These are phyloP conservation scores for Fusarium oxysporum DNA, from an alignment of 2,329 filamentous ascomycete genomes.

Conservation along the genomic window DNA sequence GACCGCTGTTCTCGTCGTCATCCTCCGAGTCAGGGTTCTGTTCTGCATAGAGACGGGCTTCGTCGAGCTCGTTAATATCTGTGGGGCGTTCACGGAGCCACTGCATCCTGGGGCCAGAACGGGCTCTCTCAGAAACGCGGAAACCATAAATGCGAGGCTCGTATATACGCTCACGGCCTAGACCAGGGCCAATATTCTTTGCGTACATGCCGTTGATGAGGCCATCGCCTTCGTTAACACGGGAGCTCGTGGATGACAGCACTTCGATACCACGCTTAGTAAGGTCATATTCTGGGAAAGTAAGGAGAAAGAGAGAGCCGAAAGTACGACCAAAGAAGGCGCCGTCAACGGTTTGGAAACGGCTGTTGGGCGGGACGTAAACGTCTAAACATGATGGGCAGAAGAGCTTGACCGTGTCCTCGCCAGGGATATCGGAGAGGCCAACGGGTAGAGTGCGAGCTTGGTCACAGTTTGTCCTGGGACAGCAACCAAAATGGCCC, in stretches of 20 bases:
- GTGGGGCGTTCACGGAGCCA: slow-evolving; percentile 90
- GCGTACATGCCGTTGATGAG: slow-evolving; percentile 88
- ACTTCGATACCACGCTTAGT: slow-evolving; percentile 75
- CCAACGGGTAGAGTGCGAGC: slow-evolving; percentile 93
- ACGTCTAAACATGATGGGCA: slow-evolving; percentile 97
- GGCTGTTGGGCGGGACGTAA: slow-evolving; percentile 95
- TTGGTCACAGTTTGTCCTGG: slow-evolving; percentile 91
- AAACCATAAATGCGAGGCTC: slow-evolving; percentile 98
- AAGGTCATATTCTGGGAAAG: slow-evolving; percentile 95
- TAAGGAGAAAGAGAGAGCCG: slow-evolving; percentile 96
- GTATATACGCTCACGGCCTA: slow-evolving; percentile 87
- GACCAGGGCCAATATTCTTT: slow-evolving; percentile 87
- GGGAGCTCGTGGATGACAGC: slow-evolving; percentile 55
- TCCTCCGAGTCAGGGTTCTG: slow-evolving; percentile 69
- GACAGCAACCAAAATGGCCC: slow-evolving; percentile 94
- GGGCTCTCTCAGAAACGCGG: slow-evolving; percentile 88
- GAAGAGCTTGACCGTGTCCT: slow-evolving; percentile 98
- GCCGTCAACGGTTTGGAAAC: slow-evolving; percentile 96
- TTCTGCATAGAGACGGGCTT: slow-evolving; percentile 69
- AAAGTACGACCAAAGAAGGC: slow-evolving; percentile 99
- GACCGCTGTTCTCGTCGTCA: slow-evolving; percentile 63
- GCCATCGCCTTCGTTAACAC: slow-evolving; percentile 56
- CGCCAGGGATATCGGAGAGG: slow-evolving; percentile 91
- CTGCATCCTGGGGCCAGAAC: slow-evolving; percentile 93
- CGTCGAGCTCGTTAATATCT: slow-evolving; percentile 86